phyloP scores from a whole-genome alignment of 2,329 filamentous ascomycete species.

The Magnaporthiopsis rhizophila region DNA sequence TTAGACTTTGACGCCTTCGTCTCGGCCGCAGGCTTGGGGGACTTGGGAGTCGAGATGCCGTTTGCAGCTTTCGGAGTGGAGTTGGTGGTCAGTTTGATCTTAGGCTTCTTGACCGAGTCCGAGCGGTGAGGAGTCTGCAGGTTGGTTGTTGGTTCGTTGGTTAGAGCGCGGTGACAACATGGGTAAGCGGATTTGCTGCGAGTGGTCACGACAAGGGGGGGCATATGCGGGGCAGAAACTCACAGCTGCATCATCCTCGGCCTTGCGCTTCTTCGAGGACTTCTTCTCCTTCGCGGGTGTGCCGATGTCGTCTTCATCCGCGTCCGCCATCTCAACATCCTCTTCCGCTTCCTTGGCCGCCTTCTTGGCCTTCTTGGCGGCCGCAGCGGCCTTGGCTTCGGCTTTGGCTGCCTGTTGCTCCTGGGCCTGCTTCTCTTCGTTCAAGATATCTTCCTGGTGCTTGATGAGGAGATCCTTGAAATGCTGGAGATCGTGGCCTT shows the following conservation, averaged over 20 bases:
- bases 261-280: constrained; percentile 72
- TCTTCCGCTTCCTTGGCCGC: constrained; percentile 44
- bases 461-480: constrained; percentile 76
- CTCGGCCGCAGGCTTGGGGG: constrained; percentile 41
- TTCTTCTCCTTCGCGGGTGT: constrained; percentile 36
- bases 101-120: constrained; percentile 60
- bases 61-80: constrained; percentile 64
- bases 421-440: constrained; percentile 44
- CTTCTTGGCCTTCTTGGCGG: constrained; percentile 30
- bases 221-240: constrained; percentile 16
- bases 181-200: no score
- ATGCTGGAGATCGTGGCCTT: constrained; percentile 67
- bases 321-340: constrained; percentile 55
- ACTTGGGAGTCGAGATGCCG: constrained; percentile 47
- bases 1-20: constrained; percentile 33
- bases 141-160: constrained; percentile 11
- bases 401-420: constrained; percentile 30
- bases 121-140: constrained; percentile 46
- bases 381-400: constrained; percentile 34
- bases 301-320: constrained; percentile 41
- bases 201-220: background rate
- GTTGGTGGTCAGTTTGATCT: constrained; percentile 57
- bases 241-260: constrained; percentile 67
- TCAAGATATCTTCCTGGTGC: constrained; percentile 57
- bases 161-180: background rate